Base-by-base conservation (phyloP, 2,329 filamentous ascomycete species). In the Geosmithia putterillii region DNA sequence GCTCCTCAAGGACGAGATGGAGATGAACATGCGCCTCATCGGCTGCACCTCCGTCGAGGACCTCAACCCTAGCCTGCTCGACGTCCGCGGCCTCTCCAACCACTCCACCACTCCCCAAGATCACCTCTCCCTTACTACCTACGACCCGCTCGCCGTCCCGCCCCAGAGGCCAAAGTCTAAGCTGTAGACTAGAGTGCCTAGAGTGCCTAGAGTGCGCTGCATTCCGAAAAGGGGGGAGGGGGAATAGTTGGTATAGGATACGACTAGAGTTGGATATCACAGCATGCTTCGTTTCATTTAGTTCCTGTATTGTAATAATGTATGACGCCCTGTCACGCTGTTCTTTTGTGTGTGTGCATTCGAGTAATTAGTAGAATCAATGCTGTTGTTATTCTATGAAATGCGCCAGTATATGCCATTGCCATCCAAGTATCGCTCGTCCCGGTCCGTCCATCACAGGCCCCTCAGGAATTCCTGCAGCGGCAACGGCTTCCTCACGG, bases 21-120 rank as follows among this genome's bases (percentile, higher is more conserved):
- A 94, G 68, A 96, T 96, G 90, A 92, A 90, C 57, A 96, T 98
- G 92, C 79, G 92, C 7, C 68, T 98, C 49, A 87, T 98, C 52
- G 92, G 92, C 9, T 85, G 80, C 46, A 76, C 73, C 18, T 80
- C 65, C 47, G 62, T 98, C 25, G 78, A 79, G 32, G 80, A 98
- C 52, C 66, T 98, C 48, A 86, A 84, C 48, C 83, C 89, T 0
- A 80, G 79, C 21, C 66, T 98, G 61, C 61, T 98, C 18, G 92
- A 98, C 58, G 76, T 78, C 0, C 70, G 83, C 47, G 86, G 82
- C 3, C 58, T 95, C 51, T 65, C 66, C 47, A 63, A 61, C 47
- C 75, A 79, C 50, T 62, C 66, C 34, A 67, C 64, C 20, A 66
- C 69, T 47, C 72, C 74, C 1, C 48, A 53, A 2, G 74, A 79